phyloP scores from a whole-genome alignment of 768 basidiomycete species.

The Boletus subcaerulescens region DNA sequence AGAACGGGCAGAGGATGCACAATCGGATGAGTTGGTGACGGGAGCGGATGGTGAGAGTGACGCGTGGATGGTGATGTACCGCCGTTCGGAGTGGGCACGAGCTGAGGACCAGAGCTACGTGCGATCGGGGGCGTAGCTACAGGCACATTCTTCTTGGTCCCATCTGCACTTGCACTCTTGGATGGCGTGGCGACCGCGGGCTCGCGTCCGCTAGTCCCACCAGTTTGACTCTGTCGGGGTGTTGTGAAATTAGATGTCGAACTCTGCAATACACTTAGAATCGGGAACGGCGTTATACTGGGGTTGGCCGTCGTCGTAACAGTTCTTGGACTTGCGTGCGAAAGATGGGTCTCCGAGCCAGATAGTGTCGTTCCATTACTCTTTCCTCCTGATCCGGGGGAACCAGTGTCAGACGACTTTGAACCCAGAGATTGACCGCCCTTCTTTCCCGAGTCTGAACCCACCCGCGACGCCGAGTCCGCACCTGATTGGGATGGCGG shows the following conservation, averaged over 20 bases:
- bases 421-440: neutral
- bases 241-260: neutral
- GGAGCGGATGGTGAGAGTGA: constrained; percentile 2
- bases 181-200: neutral
- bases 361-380: neutral
- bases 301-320: neutral
- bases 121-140: constrained; percentile 1
- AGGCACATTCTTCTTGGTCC: constrained; percentile 7
- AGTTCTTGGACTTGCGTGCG: neutral
- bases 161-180: neutral
- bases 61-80: constrained; percentile 4
- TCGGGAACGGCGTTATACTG: constrained; percentile 19
- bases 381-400: constrained; percentile 1
- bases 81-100: neutral
- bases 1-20: constrained; percentile 7
- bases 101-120: neutral
- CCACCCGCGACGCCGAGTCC: neutral
- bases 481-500: neutral
- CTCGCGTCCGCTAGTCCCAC: neutral
- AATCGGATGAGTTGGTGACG: constrained; percentile 10
- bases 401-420: neutral
- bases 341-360: neutral
- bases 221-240: neutral
- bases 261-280: constrained; percentile 13
- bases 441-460: constrained; percentile 3